Evolutionary conservation across 345 rosid species (phyloP).

Genomic region (Acer yangbiense): DNA sequence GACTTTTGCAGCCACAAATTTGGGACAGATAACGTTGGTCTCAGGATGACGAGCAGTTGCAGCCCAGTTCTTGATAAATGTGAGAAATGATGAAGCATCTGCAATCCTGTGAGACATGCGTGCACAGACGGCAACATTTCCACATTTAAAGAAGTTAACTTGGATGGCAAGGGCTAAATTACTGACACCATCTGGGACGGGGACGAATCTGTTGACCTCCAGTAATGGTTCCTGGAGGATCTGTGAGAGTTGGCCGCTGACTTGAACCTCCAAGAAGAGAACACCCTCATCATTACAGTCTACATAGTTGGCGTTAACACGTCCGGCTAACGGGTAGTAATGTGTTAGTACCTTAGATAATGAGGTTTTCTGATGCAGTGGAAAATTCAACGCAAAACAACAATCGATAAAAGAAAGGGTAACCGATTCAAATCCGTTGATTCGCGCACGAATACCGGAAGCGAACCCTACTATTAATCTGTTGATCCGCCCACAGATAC

Average conservation of each 20-base stretch:
- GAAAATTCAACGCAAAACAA: too few species aligned
- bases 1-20: conserved; percentile 33
- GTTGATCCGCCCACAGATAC: too few species aligned
- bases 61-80: conserved; percentile 14
- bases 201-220: not conserved
- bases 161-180: conserved; percentile 1
- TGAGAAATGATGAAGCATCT: conserved; percentile 7
- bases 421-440: too few species aligned
- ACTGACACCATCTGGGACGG: not conserved
- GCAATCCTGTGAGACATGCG: conserved; percentile 5
- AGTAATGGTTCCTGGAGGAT: not conserved
- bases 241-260: not conserved
- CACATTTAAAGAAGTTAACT: conserved; percentile 5
- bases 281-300: not conserved
- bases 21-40: conserved; percentile 4
- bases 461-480: too few species aligned
- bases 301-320: not conserved
- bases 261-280: conserved; percentile 11
- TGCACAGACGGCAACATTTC: not conserved
- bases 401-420: too few species aligned
- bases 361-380: too few species aligned
- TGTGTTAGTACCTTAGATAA: not conserved
- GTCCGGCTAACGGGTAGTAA: conserved; percentile 5
- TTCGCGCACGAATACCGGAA: too few species aligned
- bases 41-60: conserved; percentile 18